Evolutionary conservation across 1,139 yeast genomes (phyloP), one percentile per base, ranked within the genome.

Genomic region (Candida sp.): DNA sequence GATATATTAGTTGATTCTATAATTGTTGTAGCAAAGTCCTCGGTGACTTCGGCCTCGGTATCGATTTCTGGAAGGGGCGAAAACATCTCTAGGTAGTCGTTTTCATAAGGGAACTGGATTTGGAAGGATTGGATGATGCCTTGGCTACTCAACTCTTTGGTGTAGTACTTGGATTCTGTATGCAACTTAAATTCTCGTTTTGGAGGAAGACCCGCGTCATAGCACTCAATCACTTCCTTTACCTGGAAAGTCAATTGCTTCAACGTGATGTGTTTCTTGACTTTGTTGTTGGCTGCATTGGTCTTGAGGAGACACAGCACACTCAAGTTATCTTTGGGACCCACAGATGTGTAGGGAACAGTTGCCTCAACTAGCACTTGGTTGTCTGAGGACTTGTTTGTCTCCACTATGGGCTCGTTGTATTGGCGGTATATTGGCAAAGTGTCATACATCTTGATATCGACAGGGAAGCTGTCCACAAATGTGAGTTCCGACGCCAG

Each of bases 391-490:
- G 83, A 72, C 4, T 69, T 69, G 7, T 65, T 59, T 37, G 68
- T 60, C 53, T 77, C 76, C 50, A 72, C 59, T 34, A 74, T 65
- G 17, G 87, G 80, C 65, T 85, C 78, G 63, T 80, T 70, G 67
- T 77, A 75, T 60, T 81, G 85, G 28, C 85, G 66, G 57, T 81
- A 82, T 6, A 82, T 62, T 2, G 86, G 86, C 34, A 82, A 67
- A 2, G 83, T 72, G 59, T 82, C 86, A 62, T 78, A 83, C 17
- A 75, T 59, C 52, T 79, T 80, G 33, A 83, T 71, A 1, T 78
- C 73, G 3, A 82, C 65, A 0, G 85, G 84, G 58, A 81, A 81
- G 32, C 60, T 47, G 43, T 75, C 80, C 45, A 67, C 54, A 55
- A 60, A 69, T 42, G 60, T 62, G 23, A 61, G 49, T 52, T 75